phyloP scores from a whole-genome alignment of 371 early-diverging fungal species.

The Mucor irregularis region DNA sequence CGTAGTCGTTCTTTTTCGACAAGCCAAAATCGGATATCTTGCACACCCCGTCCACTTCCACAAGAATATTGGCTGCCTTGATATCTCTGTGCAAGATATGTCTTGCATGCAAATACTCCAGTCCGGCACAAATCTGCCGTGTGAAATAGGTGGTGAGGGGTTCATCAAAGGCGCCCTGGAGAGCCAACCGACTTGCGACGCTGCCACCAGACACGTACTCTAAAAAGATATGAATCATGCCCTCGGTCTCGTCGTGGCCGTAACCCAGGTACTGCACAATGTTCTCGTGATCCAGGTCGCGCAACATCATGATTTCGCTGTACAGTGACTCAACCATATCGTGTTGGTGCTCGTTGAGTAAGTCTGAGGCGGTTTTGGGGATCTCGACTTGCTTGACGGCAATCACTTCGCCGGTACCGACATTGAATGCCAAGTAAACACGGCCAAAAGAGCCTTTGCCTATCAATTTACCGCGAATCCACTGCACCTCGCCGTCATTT shows the following conservation, averaged over 20 bases:
- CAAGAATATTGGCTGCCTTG: constrained; percentile 93
- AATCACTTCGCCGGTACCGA: constrained; percentile 84
- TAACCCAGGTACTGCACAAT: constrained; percentile 82
- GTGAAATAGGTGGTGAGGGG: constrained; percentile 78
- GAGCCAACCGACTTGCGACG: constrained; percentile 65
- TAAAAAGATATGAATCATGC: constrained; percentile 82
- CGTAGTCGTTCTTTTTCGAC: constrained; percentile 74
- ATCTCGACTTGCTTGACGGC: constrained; percentile 94
- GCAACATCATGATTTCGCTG: constrained; percentile 83
- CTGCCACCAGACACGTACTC: constrained; percentile 92
- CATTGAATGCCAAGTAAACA: constrained; percentile 86
- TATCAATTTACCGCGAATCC: constrained; percentile 86
- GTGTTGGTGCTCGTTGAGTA: constrained; percentile 29
- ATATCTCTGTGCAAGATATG: constrained; percentile 93
- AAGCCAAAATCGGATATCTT: constrained; percentile 99
- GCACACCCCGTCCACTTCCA: constrained; percentile 83
- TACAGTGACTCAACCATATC: constrained; percentile 64
- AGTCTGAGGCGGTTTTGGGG: constrained; percentile 36
- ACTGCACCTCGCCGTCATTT: constrained; percentile 40
- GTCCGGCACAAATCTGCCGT: constrained; percentile 81
- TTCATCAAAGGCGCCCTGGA: constrained; percentile 77
- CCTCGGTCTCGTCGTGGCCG: constrained; percentile 63
- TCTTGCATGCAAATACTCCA: constrained; percentile 90
- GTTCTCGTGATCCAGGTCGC: constrained; percentile 80
- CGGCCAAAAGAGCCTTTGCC: constrained; percentile 96